Percentiles rank a stretch among this genome's conserved stretches.
These are phyloP conservation scores for Solanum chilense DNA, from an alignment of 257 asterid genomes.

Conservation along the genomic window DNA sequence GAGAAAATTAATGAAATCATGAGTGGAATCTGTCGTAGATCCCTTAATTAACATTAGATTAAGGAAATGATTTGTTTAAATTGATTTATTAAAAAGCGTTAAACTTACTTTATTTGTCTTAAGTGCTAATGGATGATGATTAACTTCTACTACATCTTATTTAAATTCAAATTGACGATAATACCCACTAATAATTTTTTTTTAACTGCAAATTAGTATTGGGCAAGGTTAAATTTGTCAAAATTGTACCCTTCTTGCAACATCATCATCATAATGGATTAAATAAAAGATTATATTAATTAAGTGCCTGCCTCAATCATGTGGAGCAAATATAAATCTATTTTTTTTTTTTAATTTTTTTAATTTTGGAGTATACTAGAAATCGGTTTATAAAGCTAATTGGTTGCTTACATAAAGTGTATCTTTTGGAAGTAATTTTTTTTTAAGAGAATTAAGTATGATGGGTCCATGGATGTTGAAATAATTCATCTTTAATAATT, in stretches of 20 bases:
- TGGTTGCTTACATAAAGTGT: neutral
- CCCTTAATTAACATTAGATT: constrained; percentile 2
- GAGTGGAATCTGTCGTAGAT: constrained; percentile 6
- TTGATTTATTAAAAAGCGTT: constrained; percentile 10
- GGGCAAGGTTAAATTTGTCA: neutral
- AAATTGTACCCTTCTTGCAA: neutral
- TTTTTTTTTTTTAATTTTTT: neutral
- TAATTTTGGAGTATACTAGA: neutral
- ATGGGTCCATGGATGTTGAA: neutral
- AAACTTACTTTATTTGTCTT: constrained; percentile 13
- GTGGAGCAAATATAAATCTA: neutral
- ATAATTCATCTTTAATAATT: neutral
- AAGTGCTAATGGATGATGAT: constrained; percentile 3
- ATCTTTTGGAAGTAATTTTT: neutral
- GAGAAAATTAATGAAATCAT: constrained; percentile 10
- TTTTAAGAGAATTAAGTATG: neutral
- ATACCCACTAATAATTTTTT: neutral
- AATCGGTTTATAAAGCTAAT: neutral
- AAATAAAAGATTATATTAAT: neutral
- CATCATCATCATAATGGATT: neutral
- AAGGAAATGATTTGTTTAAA: constrained; percentile 15
- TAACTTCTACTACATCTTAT: neutral
- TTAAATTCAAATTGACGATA: neutral
- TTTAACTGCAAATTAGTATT: neutral
- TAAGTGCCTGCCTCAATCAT: neutral